Conservation (phyloP, 441 rosid species). For the Brassica hybrid region DNA sequence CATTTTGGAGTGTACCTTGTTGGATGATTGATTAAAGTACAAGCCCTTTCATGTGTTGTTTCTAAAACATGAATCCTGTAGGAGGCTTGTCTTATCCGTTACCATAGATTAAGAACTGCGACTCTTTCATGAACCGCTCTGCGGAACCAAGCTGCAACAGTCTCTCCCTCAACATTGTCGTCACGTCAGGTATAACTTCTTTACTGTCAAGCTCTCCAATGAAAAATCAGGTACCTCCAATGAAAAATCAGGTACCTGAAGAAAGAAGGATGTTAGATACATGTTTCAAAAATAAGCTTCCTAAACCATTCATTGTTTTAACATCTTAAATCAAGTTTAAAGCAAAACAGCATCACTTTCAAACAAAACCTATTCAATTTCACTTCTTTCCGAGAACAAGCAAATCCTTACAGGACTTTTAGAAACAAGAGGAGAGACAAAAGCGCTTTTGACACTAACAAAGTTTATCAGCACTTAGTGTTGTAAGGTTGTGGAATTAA, state of each 20-base stretch:
- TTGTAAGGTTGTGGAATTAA: too few species aligned
- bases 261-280: not conserved
- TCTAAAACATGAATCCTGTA: conserved; percentile 96
- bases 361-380: too few species aligned
- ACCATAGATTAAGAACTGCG: conserved; percentile 80
- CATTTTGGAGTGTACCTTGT: conserved; percentile 55
- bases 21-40: conserved; percentile 84
- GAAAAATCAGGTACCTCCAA: conserved; percentile 45
- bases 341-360: too few species aligned
- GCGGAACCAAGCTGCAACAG: conserved; percentile 93
- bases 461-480: not conserved
- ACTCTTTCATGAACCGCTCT: conserved; percentile 81
- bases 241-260: conserved; percentile 69
- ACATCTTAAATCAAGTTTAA: not conserved
- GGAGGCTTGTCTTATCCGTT: conserved; percentile 84
- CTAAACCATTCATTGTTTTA: not conserved
- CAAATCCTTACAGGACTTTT: not conserved
- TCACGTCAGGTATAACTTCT: conserved; percentile 35
- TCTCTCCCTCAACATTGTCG: too few species aligned
- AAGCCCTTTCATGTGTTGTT: conserved; percentile 80
- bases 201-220: conserved; percentile 46
- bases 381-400: not conserved
- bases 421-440: conserved; percentile 5
- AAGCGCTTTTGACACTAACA: not conserved
- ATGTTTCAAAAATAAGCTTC: not conserved